Percentiles rank a stretch among this genome's conserved stretches.
phyloP scores from a whole-genome alignment of 306 rosid genomes.

The Begonia fuchsioides region DNA sequence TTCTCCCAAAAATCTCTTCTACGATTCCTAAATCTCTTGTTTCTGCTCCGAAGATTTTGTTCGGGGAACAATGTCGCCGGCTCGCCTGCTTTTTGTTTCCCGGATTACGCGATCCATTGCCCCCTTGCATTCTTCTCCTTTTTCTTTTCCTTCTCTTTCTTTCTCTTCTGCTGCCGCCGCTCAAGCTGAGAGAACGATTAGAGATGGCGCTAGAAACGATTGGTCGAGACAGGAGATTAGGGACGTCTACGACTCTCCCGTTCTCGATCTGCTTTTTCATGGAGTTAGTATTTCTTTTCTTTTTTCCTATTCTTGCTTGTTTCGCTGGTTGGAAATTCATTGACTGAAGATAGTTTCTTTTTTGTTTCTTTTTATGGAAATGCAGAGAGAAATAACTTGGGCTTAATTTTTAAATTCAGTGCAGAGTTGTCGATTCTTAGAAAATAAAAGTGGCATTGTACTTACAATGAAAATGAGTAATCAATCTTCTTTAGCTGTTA shows the following conservation, averaged over 20 bases:
- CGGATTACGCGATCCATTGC: conserved; percentile 13
- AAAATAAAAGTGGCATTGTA: too few species aligned
- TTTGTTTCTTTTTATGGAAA: not conserved
- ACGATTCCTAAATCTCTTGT: not conserved
- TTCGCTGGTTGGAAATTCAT: not conserved
- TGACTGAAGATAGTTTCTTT: too few species aligned
- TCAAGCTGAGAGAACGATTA: conserved; percentile 52
- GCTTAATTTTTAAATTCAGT: too few species aligned
- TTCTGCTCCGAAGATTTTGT: not conserved
- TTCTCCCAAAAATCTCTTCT: too few species aligned
- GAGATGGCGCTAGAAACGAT: conserved; percentile 58
- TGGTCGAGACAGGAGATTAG: conserved; percentile 63
- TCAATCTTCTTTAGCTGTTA: too few species aligned
- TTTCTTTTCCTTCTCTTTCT: conserved; percentile 6
- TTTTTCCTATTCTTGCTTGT: not conserved
- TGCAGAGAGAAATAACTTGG: too few species aligned
- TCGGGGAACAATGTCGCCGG: conserved; percentile 19
- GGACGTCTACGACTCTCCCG: conserved; percentile 59
- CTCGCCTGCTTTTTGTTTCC: conserved; percentile 19
- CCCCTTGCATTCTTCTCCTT: conserved; percentile 16
- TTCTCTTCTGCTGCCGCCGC: conserved; percentile 55
- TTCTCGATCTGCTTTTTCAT: conserved; percentile 92
- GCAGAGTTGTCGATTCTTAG: too few species aligned
- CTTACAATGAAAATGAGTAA: too few species aligned
- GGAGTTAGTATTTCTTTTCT: conserved; percentile 49